A percentile compares a stretch with the other conserved stretches of the same genome.
phyloP scores from a whole-genome alignment of 106 monocot genomes.

The Acorus gramineus region DNA sequence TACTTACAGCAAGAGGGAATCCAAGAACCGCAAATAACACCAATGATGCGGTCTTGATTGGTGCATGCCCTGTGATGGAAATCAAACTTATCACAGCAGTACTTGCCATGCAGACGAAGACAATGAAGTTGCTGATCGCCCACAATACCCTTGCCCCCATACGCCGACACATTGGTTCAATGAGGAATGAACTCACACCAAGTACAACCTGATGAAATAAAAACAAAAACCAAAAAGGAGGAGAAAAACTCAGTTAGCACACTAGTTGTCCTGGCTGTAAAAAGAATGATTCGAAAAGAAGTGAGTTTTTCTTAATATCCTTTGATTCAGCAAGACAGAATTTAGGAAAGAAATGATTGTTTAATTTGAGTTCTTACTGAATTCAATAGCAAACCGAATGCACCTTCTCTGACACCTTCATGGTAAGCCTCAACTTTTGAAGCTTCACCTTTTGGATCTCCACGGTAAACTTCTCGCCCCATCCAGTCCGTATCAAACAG shows the following conservation, averaged over 20 bases:
- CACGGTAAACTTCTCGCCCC: slow-evolving; percentile 99
- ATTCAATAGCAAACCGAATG: slow-evolving; percentile 98
- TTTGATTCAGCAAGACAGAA: neutral
- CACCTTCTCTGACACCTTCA: slow-evolving; percentile 94
- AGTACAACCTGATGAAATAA: slow-evolving; percentile 69
- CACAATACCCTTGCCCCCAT: slow-evolving; percentile 78
- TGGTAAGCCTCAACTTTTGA: slow-evolving; percentile 48
- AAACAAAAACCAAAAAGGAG: neutral
- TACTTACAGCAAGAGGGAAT: slow-evolving; percentile 87
- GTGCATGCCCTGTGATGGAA: slow-evolving; percentile 36
- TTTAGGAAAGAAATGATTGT: neutral
- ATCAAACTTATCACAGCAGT: slow-evolving; percentile 66
- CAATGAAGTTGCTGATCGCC: slow-evolving; percentile 87
- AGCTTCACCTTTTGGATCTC: slow-evolving; percentile 66
- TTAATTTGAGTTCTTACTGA: slow-evolving; percentile 71
- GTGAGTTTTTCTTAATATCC: neutral
- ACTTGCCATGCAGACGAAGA: slow-evolving; percentile 83
- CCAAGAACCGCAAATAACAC: slow-evolving; percentile 89
- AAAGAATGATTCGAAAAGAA: neutral
- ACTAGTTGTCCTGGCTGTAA: no score
- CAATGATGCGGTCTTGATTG: slow-evolving; percentile 46
- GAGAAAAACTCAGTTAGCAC: no score
- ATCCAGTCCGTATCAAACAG: slow-evolving; percentile 99
- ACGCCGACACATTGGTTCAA: slow-evolving; percentile 73
- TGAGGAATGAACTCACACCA: slow-evolving; percentile 72